Evolutionary conservation across 2,329 filamentous ascomycete genomes (phyloP).

Genomic region (Colletotrichum sublineola): DNA sequence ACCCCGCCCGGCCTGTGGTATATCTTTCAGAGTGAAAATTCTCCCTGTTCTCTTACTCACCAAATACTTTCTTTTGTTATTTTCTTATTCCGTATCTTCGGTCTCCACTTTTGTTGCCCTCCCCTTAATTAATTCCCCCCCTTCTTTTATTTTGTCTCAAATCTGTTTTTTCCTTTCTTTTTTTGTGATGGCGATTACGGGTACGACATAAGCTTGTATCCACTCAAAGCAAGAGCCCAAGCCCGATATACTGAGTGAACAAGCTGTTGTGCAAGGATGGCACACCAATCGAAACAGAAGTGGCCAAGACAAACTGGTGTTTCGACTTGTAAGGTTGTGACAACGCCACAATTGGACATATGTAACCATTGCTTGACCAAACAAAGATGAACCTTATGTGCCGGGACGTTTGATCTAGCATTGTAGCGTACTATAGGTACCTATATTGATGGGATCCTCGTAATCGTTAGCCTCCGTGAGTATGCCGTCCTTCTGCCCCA

Average conservation of each 20-base stretch:
- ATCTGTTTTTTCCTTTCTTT: not conserved
- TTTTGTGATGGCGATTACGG: no score
- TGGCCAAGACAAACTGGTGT: not conserved
- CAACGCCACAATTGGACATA: constrained; percentile 8
- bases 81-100: not conserved
- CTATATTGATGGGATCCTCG: not conserved
- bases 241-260: not conserved
- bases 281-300: not conserved
- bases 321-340: constrained; percentile 5
- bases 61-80: not conserved
- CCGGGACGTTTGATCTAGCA: not conserved
- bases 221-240: not conserved
- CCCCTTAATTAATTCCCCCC: not conserved
- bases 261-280: not conserved
- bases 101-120: not conserved
- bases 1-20: not conserved
- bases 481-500: not conserved
- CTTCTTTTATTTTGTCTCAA: not conserved
- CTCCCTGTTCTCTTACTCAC: not conserved
- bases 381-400: no score
- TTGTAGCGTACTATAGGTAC: not conserved
- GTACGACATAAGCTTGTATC: not conserved
- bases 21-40: not conserved
- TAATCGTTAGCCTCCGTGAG: not conserved
- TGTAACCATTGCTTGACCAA: not conserved